Conservation (phyloP, 306 rosid species). For the Senna tora region DNA sequence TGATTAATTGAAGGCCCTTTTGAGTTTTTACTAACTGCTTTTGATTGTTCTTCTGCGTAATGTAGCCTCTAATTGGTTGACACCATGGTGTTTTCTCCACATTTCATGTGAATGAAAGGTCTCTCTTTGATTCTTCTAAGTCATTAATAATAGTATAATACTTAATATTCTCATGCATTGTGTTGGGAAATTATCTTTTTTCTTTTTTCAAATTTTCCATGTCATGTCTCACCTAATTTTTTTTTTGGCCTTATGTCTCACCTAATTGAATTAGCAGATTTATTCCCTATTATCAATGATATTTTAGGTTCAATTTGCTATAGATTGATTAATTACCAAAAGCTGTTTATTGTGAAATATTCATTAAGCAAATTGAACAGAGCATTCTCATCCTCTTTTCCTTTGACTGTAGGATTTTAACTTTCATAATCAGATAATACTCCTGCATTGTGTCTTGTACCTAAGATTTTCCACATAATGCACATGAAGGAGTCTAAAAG, state of each 20-base stretch:
- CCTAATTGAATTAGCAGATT: neutral
- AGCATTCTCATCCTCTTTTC: neutral
- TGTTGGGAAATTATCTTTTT: neutral
- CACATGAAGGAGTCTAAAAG: neutral
- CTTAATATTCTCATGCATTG: neutral
- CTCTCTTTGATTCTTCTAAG: neutral
- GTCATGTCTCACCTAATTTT: conserved; percentile 4
- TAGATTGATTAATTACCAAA: neutral
- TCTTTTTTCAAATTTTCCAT: neutral
- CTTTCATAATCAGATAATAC: neutral
- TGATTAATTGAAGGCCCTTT: conserved; percentile 17
- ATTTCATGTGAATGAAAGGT: neutral
- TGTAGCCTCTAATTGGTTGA: neutral
- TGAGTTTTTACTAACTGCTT: neutral
- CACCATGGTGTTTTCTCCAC: neutral
- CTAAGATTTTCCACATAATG: conserved; percentile 6
- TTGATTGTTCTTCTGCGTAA: neutral
- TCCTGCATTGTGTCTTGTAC: conserved; percentile 20
- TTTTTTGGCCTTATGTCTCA: no score
- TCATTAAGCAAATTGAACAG: neutral
- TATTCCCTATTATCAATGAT: neutral
- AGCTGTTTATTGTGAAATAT: neutral
- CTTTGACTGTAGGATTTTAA: neutral
- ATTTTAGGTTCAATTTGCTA: neutral
- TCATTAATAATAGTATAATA: neutral